Evolutionary conservation across 2,329 filamentous ascomycete species (phyloP).

Genomic region (Fusarium graminum): DNA sequence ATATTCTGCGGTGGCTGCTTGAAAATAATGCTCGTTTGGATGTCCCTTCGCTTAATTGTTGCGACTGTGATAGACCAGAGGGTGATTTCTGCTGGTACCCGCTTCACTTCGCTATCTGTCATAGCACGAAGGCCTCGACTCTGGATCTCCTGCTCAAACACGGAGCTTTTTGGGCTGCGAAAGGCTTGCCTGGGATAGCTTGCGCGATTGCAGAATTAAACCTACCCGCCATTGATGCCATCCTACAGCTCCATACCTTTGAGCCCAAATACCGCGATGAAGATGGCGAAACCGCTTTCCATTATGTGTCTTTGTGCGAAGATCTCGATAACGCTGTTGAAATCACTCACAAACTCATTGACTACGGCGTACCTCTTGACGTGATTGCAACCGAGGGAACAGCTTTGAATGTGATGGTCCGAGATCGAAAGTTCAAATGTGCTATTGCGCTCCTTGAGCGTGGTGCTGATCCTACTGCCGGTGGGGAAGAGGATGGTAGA

Average conservation of each 20-base stretch:
- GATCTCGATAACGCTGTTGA: neutral
- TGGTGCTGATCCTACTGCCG: conserved; percentile 3
- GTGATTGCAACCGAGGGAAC: neutral
- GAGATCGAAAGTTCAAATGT: neutral
- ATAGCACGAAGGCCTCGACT: neutral
- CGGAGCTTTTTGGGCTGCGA: conserved; percentile 1
- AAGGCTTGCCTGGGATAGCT: neutral
- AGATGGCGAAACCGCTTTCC: neutral
- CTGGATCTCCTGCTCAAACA: conserved; percentile 6
- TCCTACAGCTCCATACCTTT: neutral
- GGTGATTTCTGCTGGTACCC: conserved; percentile 1
- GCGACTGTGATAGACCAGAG: neutral
- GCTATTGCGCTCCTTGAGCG: conserved; percentile 14
- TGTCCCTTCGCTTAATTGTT: neutral
- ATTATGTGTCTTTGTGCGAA: neutral
- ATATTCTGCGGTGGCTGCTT: conserved; percentile 24
- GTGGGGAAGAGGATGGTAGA: neutral
- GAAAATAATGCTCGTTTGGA: conserved; percentile 15
- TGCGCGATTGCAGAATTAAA: neutral
- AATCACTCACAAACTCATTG: conserved; percentile 8
- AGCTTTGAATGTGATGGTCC: neutral
- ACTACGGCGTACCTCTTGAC: conserved; percentile 8
- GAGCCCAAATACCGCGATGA: neutral
- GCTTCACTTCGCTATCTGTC: conserved; percentile 15
- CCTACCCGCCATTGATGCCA: neutral